These are phyloP conservation scores for Macadamia tetraphylla DNA, from an alignment of 164 flowering plant genomes.

Conservation along the genomic window DNA sequence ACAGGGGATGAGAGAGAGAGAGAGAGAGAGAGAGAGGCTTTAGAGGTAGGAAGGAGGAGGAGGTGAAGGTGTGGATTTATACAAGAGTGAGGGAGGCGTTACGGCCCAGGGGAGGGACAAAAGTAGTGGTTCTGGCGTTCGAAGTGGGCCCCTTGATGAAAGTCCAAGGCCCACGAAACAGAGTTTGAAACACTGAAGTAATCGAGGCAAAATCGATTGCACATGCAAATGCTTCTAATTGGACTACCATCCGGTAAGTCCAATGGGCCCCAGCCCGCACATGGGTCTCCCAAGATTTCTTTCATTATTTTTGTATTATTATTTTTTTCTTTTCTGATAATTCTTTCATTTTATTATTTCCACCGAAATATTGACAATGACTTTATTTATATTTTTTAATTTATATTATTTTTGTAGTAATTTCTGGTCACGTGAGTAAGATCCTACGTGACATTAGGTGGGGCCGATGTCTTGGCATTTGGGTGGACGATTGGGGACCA, in stretches of 20 bases:
- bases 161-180: not conserved
- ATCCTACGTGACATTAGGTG: too few relatives aligned
- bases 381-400: too few relatives aligned
- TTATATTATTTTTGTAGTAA: too few relatives aligned
- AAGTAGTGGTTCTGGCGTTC: slow-evolving; percentile 4
- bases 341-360: not conserved
- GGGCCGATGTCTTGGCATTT: too few relatives aligned
- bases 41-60: not conserved
- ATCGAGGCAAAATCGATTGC: not conserved
- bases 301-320: not conserved
- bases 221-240: slow-evolving; percentile 8
- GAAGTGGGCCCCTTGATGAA: not conserved
- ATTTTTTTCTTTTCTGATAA: not conserved
- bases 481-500: too few relatives aligned
- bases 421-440: too few relatives aligned
- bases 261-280: slow-evolving; percentile 14
- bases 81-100: not conserved
- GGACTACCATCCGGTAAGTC: slow-evolving; percentile 10
- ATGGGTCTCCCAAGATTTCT: slow-evolving; percentile 10
- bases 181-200: not conserved
- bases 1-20: not conserved
- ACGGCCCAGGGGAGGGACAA: not conserved
- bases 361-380: not conserved
- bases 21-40: not conserved
- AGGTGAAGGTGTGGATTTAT: not conserved